Conservation (phyloP, 2,329 filamentous ascomycete genomes). For the Alternaria burnsii region DNA sequence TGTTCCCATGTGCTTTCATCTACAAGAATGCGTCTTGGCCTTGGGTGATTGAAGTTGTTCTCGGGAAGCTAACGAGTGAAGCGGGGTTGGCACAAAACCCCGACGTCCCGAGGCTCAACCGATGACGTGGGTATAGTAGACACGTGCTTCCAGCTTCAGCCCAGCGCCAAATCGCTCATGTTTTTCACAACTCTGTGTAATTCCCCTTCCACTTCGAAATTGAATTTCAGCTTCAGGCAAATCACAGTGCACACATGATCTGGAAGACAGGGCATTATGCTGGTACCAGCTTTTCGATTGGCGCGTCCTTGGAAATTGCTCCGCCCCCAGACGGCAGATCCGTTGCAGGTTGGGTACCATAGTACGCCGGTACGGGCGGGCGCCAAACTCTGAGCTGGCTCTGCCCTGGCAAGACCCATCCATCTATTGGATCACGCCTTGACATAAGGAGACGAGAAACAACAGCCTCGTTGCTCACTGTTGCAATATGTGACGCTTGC, state of each 20-base stretch:
- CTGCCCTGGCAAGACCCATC: background rate
- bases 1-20: background rate
- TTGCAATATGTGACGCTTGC: background rate
- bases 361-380: conserved; percentile 1
- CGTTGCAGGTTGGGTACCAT: background rate
- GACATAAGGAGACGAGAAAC: background rate
- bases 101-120: background rate
- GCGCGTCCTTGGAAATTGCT: conserved; percentile 28
- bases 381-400: conserved; percentile 3
- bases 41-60: background rate
- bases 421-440: background rate
- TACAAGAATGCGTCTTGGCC: background rate
- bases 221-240: conserved; percentile 35
- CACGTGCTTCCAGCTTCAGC: background rate
- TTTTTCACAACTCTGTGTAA: background rate
- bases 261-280: background rate
- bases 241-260: conserved; percentile 40
- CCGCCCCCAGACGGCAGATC: conserved; percentile 17
- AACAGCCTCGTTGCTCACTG: background rate
- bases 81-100: background rate
- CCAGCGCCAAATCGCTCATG: conserved; percentile 1
- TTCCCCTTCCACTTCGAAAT: background rate
- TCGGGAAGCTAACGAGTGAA: background rate
- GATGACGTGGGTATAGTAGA: conserved; percentile 18
- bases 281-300: background rate